phyloP scores from a whole-genome alignment of 441 rosid genomes.

The Erodium texanum region DNA sequence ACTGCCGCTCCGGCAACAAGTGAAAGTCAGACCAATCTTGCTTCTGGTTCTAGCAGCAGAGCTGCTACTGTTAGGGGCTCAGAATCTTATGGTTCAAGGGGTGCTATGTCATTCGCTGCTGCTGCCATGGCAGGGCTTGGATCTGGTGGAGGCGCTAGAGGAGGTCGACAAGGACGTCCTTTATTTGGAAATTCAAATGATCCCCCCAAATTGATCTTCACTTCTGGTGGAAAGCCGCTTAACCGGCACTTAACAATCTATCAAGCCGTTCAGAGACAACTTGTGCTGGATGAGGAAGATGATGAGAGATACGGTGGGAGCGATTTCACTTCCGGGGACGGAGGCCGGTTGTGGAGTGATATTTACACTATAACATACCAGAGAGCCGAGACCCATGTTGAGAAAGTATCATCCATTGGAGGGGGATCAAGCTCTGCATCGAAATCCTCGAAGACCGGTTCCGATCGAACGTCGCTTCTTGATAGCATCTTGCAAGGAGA shows the following conservation, averaged over 20 bases:
- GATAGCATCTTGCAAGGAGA: slow-evolving; percentile 93
- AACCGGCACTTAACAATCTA: slow-evolving; percentile 90
- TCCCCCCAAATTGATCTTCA: slow-evolving; percentile 71
- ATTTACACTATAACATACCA: slow-evolving; percentile 87
- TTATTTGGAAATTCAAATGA: slow-evolving; percentile 61
- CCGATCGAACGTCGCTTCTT: slow-evolving; percentile 51
- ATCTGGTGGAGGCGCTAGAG: slow-evolving; percentile 88
- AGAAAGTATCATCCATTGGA: slow-evolving; percentile 37
- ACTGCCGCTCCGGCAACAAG: slow-evolving; percentile 38
- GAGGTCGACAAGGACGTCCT: slow-evolving; percentile 79
- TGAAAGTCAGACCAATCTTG: slow-evolving; percentile 53
- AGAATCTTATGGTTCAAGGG: slow-evolving; percentile 80
- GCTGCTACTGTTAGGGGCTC: slow-evolving; percentile 60
- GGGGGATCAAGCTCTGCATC: slow-evolving; percentile 45
- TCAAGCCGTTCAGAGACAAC: slow-evolving; percentile 95
- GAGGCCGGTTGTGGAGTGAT: slow-evolving; percentile 82
- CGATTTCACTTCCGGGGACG: slow-evolving; percentile 83
- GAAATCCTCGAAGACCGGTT: slow-evolving; percentile 48
- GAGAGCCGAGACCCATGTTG: slow-evolving; percentile 74
- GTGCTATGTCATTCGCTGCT: slow-evolving; percentile 95
- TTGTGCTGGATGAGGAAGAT: slow-evolving; percentile 80
- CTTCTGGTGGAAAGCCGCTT: slow-evolving; percentile 86
- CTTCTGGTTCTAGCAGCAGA: slow-evolving; percentile 81
- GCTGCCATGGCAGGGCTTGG: slow-evolving; percentile 99
- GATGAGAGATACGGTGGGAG: slow-evolving; percentile 79